These are phyloP conservation scores for Entomortierella lignicola DNA, from an alignment of 192 early-diverging fungal genomes.

Conservation along the genomic window DNA sequence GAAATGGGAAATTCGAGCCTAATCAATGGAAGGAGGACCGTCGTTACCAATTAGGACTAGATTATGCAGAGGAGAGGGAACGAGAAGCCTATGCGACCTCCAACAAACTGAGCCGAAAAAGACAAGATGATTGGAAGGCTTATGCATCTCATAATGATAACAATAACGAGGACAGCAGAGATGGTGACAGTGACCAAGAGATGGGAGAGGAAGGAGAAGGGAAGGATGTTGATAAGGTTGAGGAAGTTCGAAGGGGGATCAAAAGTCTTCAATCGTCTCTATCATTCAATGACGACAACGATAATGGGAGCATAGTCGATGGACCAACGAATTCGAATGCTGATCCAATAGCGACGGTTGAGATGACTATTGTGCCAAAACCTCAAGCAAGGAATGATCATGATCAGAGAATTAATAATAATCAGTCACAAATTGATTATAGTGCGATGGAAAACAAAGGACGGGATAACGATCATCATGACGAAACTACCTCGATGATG, in stretches of 20 bases:
- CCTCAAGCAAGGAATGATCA: neutral
- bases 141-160: neutral
- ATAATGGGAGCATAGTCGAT: neutral
- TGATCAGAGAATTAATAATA: too few relatives aligned
- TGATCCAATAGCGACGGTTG: constrained; percentile 9
- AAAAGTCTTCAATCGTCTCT: constrained; percentile 17
- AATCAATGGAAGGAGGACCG: too few relatives aligned
- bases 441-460: neutral
- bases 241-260: constrained; percentile 27
- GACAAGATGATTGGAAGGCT: neutral
- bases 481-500: neutral
- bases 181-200: neutral
- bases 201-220: neutral
- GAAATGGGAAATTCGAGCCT: too few relatives aligned
- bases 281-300: neutral
- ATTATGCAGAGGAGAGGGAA: neutral
- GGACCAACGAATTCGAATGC: neutral
- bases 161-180: neutral
- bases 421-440: too few relatives aligned
- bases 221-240: constrained; percentile 8
- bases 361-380: constrained; percentile 4
- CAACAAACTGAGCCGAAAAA: neutral
- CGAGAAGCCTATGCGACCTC: neutral
- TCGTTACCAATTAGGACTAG: too few relatives aligned
- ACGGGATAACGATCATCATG: neutral